Base-by-base conservation (phyloP, 2,329 filamentous ascomycete genomes). In the Stagonosporopsis chrysanthemi region DNA sequence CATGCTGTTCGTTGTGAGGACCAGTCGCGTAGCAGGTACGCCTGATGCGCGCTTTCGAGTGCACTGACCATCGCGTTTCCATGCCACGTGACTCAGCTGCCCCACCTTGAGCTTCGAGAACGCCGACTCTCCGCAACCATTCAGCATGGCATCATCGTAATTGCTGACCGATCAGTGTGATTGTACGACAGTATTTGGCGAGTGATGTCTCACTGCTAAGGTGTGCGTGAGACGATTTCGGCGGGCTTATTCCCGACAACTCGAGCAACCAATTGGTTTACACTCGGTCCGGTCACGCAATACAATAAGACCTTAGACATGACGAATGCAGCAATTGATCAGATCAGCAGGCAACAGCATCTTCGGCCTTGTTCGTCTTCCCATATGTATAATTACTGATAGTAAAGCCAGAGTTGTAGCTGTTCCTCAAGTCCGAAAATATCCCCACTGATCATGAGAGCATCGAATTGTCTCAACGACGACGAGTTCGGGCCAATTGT, bases 401-500 rank as follows among this genome's bases (percentile, higher is more conserved):
- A 15, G 31, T 7, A 33, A 33, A 33, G 31, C 14, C 12, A n/a
- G 3, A n/a, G 31, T 26, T 26, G 8, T 26, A 8, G 24, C 8
- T 26, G 24, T 6, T 26, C 8, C 24, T 19, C 3, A 19, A 19
- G 19, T 19, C 11, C 29, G 1, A 9, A 14, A 4, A 33, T n/a
- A n/a, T 33, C 14, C 12, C 15, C 7, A 33, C 31, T 33, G 14
- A 33, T 33, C 15, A 49, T 49, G 46, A 33, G 36, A n/a, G 4
- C 28, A n/a, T 15, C 26, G 12, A 33, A 6, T 4, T 50, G 47
- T 26, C 38, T 50, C 15, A 50, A 50, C 6, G 47, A 50, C 28
- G 6, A 50, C 7, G 47, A 50, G 5, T 50, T 50, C 15, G 47
- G 47, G 2, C 47, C 47, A 17, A 19, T 42, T 7, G 47, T 50